Conservation (phyloP, 1,284 basidiomycete species). For the Porphyrellus sp. region DNA sequence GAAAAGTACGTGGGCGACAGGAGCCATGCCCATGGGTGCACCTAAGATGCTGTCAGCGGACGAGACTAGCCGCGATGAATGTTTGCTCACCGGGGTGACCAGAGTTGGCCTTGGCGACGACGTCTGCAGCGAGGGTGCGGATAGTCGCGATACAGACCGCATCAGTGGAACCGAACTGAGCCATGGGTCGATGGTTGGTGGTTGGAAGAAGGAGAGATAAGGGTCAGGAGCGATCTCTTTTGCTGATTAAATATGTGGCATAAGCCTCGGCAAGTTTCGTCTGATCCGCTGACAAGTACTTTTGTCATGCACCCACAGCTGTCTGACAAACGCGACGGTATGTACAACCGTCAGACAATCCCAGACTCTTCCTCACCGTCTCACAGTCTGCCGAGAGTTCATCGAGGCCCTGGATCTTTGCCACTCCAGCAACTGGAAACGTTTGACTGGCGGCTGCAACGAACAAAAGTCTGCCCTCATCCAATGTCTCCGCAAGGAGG, state of each 20-base stretch:
- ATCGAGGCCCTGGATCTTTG: conserved; percentile 70
- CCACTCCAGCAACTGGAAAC: conserved; percentile 58
- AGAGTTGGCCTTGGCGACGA: conserved; percentile 83
- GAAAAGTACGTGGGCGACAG: conserved; percentile 85
- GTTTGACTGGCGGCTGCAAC: conserved; percentile 72
- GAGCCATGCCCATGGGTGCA: conserved; percentile 92
- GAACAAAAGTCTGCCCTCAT: conserved; percentile 67
- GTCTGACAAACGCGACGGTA: conserved; percentile 67
- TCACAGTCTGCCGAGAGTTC: conserved; percentile 65
- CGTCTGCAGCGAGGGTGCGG: conserved; percentile 69
- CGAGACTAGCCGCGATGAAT: not conserved
- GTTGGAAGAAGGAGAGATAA: not conserved
- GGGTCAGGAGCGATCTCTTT: too few relatives aligned
- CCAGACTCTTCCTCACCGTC: conserved; percentile 3
- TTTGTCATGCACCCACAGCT: conserved; percentile 66
- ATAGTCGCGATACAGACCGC: conserved; percentile 63
- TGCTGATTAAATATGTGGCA: conserved; percentile 15
- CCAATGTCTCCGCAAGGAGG: conserved; percentile 74
- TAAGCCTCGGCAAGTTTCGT: not conserved
- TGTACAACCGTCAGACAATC: conserved; percentile 14
- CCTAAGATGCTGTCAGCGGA: conserved; percentile 41
- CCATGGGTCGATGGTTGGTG: conserved; percentile 40
- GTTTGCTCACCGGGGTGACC: conserved; percentile 75
- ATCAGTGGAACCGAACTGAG: conserved; percentile 50
- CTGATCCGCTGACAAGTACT: conserved; percentile 7